These are phyloP conservation scores for Citrus glauca DNA, from an alignment of 345 rosid genomes.

Conservation along the genomic window DNA sequence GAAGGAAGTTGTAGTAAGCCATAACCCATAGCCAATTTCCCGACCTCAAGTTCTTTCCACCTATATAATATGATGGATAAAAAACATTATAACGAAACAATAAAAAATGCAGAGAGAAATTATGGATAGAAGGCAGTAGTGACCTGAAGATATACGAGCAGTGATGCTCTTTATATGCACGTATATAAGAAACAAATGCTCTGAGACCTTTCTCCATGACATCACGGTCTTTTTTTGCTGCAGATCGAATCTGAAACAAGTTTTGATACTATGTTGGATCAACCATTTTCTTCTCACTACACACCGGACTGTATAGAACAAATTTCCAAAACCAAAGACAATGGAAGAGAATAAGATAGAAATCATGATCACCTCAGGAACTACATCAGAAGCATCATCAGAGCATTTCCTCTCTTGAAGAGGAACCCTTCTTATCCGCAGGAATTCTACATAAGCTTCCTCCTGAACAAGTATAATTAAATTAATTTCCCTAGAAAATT, in stretches of 20 bases:
- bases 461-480: conserved; percentile 43
- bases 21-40: conserved; percentile 92
- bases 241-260: conserved; percentile 58
- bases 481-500: not conserved
- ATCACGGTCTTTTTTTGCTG: conserved; percentile 72
- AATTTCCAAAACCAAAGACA: not conserved
- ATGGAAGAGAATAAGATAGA: not conserved
- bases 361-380: conserved; percentile 53
- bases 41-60: conserved; percentile 83
- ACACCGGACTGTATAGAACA: not conserved
- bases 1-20: conserved; percentile 88
- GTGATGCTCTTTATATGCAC: conserved; percentile 91
- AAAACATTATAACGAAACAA: not conserved
- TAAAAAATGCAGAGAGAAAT: not conserved
- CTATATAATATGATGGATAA: conserved; percentile 28
- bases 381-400: conserved; percentile 57
- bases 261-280: not conserved
- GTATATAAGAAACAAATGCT: conserved; percentile 88
- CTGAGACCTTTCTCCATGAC: conserved; percentile 89
- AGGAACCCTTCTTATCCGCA: conserved; percentile 68
- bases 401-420: conserved; percentile 52
- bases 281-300: not conserved
- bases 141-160: conserved; percentile 84
- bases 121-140: not conserved
- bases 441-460: conserved; percentile 83